These are phyloP conservation scores for Seiridium unicorne DNA, from an alignment of 2,329 filamentous ascomycete genomes.

Conservation along the genomic window DNA sequence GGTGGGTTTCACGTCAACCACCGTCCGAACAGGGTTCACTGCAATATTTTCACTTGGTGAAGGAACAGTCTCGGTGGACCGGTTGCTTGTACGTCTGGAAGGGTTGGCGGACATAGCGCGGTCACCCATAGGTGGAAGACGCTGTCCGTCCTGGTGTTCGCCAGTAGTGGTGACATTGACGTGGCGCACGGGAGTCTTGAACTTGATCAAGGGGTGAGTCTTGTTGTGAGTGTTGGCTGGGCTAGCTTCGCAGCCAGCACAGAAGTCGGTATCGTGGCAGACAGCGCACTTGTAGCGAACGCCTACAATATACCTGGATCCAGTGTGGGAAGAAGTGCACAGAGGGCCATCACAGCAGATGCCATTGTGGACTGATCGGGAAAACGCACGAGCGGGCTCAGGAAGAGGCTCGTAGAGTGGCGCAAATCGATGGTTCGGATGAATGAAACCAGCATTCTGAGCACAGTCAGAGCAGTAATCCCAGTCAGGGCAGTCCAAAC, in stretches of 20 bases:
- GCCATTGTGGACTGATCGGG: constrained; percentile 66
- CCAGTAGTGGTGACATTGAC: constrained; percentile 84
- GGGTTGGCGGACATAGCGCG: constrained; percentile 22
- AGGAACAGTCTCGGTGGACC: constrained; percentile 50
- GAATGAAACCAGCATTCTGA: constrained; percentile 62
- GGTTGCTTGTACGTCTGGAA: constrained; percentile 36
- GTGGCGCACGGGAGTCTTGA: constrained; percentile 87
- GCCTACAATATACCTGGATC: constrained; percentile 74
- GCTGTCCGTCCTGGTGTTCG: constrained; percentile 68
- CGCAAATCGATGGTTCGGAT: constrained; percentile 85
- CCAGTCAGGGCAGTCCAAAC: constrained; percentile 94
- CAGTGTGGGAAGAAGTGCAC: constrained; percentile 60
- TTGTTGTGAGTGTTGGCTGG: constrained; percentile 85
- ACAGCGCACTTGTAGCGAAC: constrained; percentile 96
- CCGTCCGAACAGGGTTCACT: constrained; percentile 63
- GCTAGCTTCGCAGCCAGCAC: constrained; percentile 86
- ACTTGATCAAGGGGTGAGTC: constrained; percentile 96
- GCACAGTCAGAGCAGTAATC: constrained; percentile 86
- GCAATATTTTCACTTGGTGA: constrained; percentile 45
- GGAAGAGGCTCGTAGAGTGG: constrained; percentile 75
- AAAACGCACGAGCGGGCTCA: constrained; percentile 30
- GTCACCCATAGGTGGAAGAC: constrained; percentile 73
- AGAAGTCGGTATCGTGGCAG: constrained; percentile 94
- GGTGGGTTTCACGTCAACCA: constrained; percentile 68
- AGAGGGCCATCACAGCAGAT: constrained; percentile 95